Conservation (phyloP, 192 early-diverging fungal species). For the Pilaira anomala region DNA sequence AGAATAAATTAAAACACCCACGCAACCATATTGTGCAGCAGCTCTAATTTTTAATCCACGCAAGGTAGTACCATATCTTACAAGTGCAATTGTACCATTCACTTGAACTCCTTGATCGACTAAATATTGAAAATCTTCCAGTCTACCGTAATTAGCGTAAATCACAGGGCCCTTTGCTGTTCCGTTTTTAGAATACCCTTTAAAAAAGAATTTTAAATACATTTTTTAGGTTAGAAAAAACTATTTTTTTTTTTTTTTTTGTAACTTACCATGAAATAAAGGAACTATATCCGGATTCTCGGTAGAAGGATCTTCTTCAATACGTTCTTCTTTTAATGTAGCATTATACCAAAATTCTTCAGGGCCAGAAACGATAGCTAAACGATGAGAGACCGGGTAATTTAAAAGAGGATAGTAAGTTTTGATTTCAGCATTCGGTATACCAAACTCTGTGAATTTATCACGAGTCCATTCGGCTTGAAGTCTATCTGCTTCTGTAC, state of each 20-base stretch:
- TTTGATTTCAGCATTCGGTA: slow-evolving; percentile 48
- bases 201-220: not conserved
- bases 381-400: slow-evolving; percentile 48
- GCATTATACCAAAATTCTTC: slow-evolving; percentile 47
- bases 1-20: slow-evolving; percentile 59
- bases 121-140: slow-evolving; percentile 53
- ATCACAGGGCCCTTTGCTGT: slow-evolving; percentile 55
- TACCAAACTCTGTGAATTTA: slow-evolving; percentile 49
- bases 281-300: slow-evolving; percentile 53
- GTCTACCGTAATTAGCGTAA: slow-evolving; percentile 63
- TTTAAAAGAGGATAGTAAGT: slow-evolving; percentile 61
- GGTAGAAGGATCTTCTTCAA: slow-evolving; percentile 57
- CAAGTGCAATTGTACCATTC: slow-evolving; percentile 51
- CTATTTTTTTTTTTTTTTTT: not conserved
- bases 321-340: slow-evolving; percentile 47
- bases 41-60: slow-evolving; percentile 58
- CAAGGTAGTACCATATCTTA: slow-evolving; percentile 54
- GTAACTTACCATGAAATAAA: slow-evolving; percentile 63
- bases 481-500: slow-evolving; percentile 41
- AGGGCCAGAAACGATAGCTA: slow-evolving; percentile 52
- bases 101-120: slow-evolving; percentile 41
- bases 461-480: slow-evolving; percentile 58
- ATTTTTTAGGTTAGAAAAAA: slow-evolving; percentile 1
- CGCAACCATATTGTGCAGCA: slow-evolving; percentile 52
- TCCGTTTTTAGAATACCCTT: slow-evolving; percentile 50